phyloP scores from a whole-genome alignment of 345 rosid genomes.

The Rhodamnia rubescens region DNA sequence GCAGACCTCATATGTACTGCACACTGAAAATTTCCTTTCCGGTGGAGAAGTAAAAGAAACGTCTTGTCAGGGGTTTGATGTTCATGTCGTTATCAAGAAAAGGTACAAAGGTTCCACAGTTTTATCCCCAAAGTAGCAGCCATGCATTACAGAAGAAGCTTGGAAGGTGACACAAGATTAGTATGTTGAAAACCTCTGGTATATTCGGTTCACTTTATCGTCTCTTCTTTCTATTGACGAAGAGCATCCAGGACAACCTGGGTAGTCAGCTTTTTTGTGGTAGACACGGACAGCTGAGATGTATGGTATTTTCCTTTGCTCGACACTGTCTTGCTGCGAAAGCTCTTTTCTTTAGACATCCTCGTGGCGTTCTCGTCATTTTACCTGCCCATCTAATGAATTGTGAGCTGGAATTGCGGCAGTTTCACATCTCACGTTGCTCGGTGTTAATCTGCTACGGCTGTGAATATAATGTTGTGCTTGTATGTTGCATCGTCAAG shows the following conservation, averaged over 20 bases:
- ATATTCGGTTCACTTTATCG: no score
- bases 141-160: not conserved
- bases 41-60: constrained; percentile 16
- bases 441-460: no score
- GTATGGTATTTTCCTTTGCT: not conserved
- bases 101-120: constrained; percentile 27
- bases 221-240: not conserved
- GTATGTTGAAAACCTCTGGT: no score
- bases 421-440: no score
- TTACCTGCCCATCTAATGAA: no score
- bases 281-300: not conserved
- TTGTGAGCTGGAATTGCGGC: no score
- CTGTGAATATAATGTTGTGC: no score
- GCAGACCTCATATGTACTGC: constrained; percentile 31
- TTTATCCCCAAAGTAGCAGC: constrained; percentile 3
- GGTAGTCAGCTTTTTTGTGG: not conserved
- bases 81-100: constrained; percentile 1
- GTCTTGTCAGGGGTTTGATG: not conserved
- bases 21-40: constrained; percentile 47
- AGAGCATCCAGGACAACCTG: not conserved
- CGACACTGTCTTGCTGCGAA: not conserved
- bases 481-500: not conserved
- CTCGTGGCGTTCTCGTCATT: no score
- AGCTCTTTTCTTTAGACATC: not conserved
- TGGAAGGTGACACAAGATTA: not conserved